Percentiles rank a stretch among this genome's conserved stretches.
Evolutionary conservation across 805 yeast genomes (phyloP).

Genomic region (Monosporozyma servazzii): DNA sequence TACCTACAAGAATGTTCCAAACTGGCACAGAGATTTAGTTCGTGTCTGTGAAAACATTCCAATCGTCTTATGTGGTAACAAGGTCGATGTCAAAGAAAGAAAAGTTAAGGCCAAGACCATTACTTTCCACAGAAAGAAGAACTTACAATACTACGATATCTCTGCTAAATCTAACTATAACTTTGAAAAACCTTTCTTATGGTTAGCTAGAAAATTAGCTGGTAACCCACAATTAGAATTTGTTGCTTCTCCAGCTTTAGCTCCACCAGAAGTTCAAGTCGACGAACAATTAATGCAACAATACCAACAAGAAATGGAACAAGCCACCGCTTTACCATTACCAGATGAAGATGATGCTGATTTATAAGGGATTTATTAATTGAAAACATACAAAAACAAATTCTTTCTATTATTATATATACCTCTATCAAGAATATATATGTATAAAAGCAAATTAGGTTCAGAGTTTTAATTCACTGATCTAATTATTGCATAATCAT

Average conservation of each 20-base stretch:
- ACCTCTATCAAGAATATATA: not conserved
- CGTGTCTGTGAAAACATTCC: constrained; percentile 99
- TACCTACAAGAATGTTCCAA: constrained; percentile 99
- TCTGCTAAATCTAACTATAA: constrained; percentile 99
- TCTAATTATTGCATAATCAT: not conserved
- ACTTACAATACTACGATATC: constrained; percentile 97
- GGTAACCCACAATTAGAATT: constrained; percentile 98
- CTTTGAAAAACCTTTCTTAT: constrained; percentile 98
- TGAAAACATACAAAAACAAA: not conserved
- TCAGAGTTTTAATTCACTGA: not conserved
- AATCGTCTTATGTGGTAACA: constrained; percentile 97
- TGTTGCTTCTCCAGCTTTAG: constrained; percentile 98
- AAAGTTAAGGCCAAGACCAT: constrained; percentile 99
- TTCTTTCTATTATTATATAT: not conserved
- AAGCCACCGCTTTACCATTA: constrained; percentile 98
- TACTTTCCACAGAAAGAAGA: constrained; percentile 99
- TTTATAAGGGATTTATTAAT: constrained; percentile 43
- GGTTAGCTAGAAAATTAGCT: constrained; percentile 98
- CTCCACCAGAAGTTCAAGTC: constrained; percentile 98
- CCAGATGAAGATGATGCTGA: constrained; percentile 99
- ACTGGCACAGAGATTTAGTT: constrained; percentile 99
- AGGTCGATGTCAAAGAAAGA: constrained; percentile 99
- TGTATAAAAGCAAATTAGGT: not conserved
- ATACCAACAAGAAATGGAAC: constrained; percentile 99
- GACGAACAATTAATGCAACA: constrained; percentile 94